Base-by-base conservation (phyloP, 129 eudicot genomes). In the Dittrichia graveolens region DNA sequence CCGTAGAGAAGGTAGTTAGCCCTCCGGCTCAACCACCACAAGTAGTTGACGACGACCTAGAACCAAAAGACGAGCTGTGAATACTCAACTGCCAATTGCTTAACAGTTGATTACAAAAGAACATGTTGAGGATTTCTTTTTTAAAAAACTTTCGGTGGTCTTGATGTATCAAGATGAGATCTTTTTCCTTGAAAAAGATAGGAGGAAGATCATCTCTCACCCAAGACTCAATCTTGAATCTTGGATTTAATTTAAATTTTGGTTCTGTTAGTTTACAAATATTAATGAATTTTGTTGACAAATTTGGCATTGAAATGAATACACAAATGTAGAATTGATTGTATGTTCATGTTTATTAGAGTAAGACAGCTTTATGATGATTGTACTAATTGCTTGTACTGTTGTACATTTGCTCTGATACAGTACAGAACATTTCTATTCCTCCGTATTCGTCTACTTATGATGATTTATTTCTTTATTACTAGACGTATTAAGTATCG, bases 51-150 rank as follows among this genome's bases (percentile, higher is more conserved):
- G 84, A 80, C 11, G 80, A 61, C 67, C 44, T 15, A 64, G 94
- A 90, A 64, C 74, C 84, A 8, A 91, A 78, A 76, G 79, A 83
- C 10, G 97, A 88, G 80, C 54, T 91, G 82, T 91, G 78, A 91
- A 59, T 58, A 47, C 49, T 14, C 18, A 34, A 24, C 44, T 16
- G 11, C 14, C 14, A 15, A 19, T 12, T n/a, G 35, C 45, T 57
- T 56, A 55, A 54, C 65, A 24, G 31, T 24, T 24, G 31, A 24
- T 48, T 67, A 47, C 31, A 34, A 6, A 54, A 64, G 52, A 24
- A 24, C 15, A 15, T 64, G 8, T 59, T 34, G 43, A 59, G 16
- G 39, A 24, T 24, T 24, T 24, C 31, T 24, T 24, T 24, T 24
- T 24, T 7, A 46, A 46, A 6, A 10, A 46, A 8, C n/a, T 59